These are phyloP conservation scores for Peltaster fructicola DNA, from an alignment of 2,329 filamentous ascomycete genomes.

Conservation along the genomic window DNA sequence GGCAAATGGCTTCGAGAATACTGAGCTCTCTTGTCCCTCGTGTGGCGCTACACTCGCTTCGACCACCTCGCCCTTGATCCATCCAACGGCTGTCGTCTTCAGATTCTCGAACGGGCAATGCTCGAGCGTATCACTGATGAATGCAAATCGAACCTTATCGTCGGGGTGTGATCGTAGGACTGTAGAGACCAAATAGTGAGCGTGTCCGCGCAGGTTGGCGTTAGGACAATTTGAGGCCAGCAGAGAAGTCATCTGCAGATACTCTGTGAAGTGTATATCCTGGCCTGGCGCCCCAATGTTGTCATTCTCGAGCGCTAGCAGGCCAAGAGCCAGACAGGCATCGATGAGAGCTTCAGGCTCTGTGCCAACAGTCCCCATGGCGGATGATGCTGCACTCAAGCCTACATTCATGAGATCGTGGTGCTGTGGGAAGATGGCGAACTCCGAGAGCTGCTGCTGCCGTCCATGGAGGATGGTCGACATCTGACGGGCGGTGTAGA, in stretches of 20 bases:
- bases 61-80: slow-evolving; percentile 43
- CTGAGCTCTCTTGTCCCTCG: slow-evolving; percentile 12
- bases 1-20: slow-evolving; percentile 31
- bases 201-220: slow-evolving; percentile 29
- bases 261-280: slow-evolving; percentile 34
- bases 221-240: slow-evolving; percentile 32
- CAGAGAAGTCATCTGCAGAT: slow-evolving; percentile 32
- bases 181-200: slow-evolving; percentile 31
- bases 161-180: slow-evolving; percentile 36
- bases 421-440: slow-evolving; percentile 37
- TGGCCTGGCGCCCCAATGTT: slow-evolving; percentile 27
- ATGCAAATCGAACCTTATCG: slow-evolving; percentile 31
- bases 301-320: slow-evolving; percentile 31
- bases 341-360: slow-evolving; percentile 37
- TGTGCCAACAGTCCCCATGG: slow-evolving; percentile 22
- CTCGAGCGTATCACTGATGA: slow-evolving; percentile 38
- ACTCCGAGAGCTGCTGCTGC: too few species aligned
- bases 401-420: slow-evolving; percentile 34
- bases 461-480: slow-evolving; percentile 33
- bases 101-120: slow-evolving; percentile 36
- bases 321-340: slow-evolving; percentile 33
- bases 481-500: slow-evolving; percentile 35
- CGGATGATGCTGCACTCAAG: slow-evolving; percentile 21
- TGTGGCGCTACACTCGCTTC: slow-evolving; percentile 22
- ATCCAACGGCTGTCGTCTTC: slow-evolving; percentile 39